phyloP scores from a whole-genome alignment of 257 asterid species.

The Solanum medicagineum region DNA sequence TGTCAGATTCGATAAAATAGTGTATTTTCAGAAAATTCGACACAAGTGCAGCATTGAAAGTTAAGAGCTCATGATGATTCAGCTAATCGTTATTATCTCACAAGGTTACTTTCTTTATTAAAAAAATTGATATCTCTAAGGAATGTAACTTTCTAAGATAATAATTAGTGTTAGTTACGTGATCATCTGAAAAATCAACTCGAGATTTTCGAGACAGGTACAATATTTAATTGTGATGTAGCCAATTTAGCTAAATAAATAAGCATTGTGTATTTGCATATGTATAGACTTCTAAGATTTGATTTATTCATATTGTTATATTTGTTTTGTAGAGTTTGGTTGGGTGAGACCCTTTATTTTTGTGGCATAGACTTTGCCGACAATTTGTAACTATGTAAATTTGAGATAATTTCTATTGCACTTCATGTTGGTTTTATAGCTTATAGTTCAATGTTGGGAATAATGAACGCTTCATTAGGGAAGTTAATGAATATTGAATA shows the following conservation, averaged over 20 bases:
- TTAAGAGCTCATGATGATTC: not conserved
- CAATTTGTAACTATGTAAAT: not conserved
- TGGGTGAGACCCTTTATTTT: not conserved
- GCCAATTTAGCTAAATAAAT: not conserved
- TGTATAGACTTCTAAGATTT: not conserved
- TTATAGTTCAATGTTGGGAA: too few relatives aligned
- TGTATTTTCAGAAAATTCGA: too few relatives aligned
- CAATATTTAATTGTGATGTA: not conserved
- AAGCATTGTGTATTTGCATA: not conserved
- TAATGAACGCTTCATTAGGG: too few relatives aligned
- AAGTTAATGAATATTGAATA: not conserved
- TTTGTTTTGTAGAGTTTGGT: not conserved
- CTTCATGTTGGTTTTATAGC: not conserved
- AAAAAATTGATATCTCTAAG: too few relatives aligned
- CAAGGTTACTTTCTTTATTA: not conserved
- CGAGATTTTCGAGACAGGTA: too few relatives aligned
- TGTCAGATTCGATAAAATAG: too few relatives aligned
- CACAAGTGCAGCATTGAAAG: too few relatives aligned
- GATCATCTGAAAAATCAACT: too few relatives aligned
- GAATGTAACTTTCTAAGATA: too few relatives aligned
- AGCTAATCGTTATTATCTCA: not conserved
- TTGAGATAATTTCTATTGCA: not conserved
- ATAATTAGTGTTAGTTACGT: too few relatives aligned
- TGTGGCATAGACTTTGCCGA: not conserved
- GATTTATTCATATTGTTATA: not conserved